Evolutionary conservation across 768 basidiomycete species (phyloP), one percentile per base, ranked within the genome.

Genomic region (Kockovaella imperatae): DNA sequence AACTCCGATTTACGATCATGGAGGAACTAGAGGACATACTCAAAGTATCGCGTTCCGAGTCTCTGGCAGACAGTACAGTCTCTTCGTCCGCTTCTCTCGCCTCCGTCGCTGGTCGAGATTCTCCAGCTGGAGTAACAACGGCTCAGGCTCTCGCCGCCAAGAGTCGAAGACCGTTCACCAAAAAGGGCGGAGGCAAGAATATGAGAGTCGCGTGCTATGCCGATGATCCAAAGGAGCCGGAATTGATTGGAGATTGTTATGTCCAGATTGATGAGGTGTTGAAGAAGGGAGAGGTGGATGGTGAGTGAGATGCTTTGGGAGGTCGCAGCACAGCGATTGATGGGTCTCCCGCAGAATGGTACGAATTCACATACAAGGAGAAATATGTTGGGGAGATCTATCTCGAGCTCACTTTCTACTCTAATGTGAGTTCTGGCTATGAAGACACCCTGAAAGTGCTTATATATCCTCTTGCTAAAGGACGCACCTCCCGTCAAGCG

Each of bases 401-500:
- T 66, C 77, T 95, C 14, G 91, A 96, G 69, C 84, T 95, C 80
- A 96, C 91, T 1, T 96, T 82, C 74, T 96, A 80, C 70, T 79
- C 87, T 3, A 80, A 83, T 46, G 78, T 71, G 32, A 49, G 69
- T 56, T 7, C 5, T 28, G 4, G 14, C 21, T 13, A 3, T 44
- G 32, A 53, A 30, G 11, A 26, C 3, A 20, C 35, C 14, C 5
- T 39, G 29, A 24, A 11, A 4, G n/a, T 6, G 25, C 29, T 18
- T 10, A 42, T 39, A 29, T 35, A 23, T 26, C 25, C 6, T 23
- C 21, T 34, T 20, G 14, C 4, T 17, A 18, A 30, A 66, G 64
- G 54, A 62, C 36, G 58, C 53, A 7, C 64, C 64, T 7, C 64
- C 64, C 11, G 54, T 66, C 47, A 57, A 53, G 38, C 53, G 64